Conservation (phyloP, 257 asterid genomes). For the Nicotiana attenuata region DNA sequence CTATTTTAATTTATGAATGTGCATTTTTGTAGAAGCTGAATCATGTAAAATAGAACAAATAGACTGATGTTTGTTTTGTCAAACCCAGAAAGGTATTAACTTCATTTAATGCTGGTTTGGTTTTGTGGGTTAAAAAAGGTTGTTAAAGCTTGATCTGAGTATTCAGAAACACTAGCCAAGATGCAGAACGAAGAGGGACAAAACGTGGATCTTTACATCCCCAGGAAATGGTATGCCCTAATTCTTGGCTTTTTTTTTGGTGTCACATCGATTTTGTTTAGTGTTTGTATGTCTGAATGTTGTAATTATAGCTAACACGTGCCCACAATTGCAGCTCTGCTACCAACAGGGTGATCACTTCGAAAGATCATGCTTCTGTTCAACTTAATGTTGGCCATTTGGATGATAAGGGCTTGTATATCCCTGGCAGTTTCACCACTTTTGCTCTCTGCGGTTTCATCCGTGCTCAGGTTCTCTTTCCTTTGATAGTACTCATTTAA, state of each 20-base stretch:
- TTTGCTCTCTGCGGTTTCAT: constrained; percentile 88
- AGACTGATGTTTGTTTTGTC: background rate
- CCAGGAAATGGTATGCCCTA: constrained; percentile 48
- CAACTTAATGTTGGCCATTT: constrained; percentile 77
- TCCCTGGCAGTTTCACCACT: constrained; percentile 48
- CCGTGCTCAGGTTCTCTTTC: constrained; percentile 62
- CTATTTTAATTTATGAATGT: background rate
- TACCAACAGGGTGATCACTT: constrained; percentile 81
- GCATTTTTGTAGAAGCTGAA: background rate
- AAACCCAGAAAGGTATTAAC: background rate
- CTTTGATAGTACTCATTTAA: background rate
- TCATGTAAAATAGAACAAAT: background rate
- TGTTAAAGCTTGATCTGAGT: background rate
- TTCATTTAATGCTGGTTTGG: background rate
- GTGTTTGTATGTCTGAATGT: background rate
- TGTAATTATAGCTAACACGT: background rate
- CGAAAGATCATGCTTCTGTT: constrained; percentile 89
- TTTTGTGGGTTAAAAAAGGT: background rate
- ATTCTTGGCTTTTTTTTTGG: background rate
- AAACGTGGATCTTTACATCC: constrained; percentile 64
- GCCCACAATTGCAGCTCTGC: constrained; percentile 59
- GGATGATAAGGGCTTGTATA: constrained; percentile 68
- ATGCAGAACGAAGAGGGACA: constrained; percentile 78
- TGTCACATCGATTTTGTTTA: background rate
- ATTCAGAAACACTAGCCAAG: constrained; percentile 17